These are phyloP conservation scores for Rhododendron henanense DNA, from an alignment of 148 eudicot species.

Conservation along the genomic window DNA sequence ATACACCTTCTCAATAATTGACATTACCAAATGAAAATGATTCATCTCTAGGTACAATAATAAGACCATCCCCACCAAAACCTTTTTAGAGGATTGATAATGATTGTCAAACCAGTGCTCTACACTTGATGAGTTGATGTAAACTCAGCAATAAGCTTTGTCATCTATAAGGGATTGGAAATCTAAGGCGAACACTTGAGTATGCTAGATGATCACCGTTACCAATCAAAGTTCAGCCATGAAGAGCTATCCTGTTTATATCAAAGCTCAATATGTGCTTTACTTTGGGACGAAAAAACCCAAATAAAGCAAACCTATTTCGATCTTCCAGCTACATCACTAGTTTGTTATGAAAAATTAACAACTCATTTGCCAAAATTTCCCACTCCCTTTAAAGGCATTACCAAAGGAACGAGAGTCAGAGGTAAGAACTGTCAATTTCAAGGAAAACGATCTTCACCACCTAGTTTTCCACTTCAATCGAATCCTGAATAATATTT, in stretches of 20 bases:
- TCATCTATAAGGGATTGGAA: background rate
- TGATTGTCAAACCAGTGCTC: background rate
- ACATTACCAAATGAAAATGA: background rate
- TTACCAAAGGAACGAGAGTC: constrained; percentile 10
- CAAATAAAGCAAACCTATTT: background rate
- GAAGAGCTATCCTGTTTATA: background rate
- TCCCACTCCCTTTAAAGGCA: background rate
- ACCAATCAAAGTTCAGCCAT: background rate
- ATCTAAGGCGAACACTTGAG: background rate
- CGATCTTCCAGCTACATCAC: background rate
- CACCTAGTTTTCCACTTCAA: background rate
- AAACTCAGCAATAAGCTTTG: background rate
- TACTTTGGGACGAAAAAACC: background rate
- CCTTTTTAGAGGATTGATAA: background rate
- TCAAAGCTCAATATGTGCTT: background rate
- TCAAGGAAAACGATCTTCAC: background rate
- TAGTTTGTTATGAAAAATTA: background rate
- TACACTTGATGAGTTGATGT: background rate
- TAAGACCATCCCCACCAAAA: background rate
- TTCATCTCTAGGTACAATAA: background rate
- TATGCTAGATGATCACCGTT: background rate
- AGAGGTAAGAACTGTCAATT: background rate
- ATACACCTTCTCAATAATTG: constrained; percentile 1
- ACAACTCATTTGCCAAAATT: background rate
- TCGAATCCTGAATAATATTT: background rate